Percentiles rank a stretch among this genome's conserved stretches.
phyloP scores from a whole-genome alignment of 2,329 filamentous ascomycete genomes.

The Akanthomyces lecanii region DNA sequence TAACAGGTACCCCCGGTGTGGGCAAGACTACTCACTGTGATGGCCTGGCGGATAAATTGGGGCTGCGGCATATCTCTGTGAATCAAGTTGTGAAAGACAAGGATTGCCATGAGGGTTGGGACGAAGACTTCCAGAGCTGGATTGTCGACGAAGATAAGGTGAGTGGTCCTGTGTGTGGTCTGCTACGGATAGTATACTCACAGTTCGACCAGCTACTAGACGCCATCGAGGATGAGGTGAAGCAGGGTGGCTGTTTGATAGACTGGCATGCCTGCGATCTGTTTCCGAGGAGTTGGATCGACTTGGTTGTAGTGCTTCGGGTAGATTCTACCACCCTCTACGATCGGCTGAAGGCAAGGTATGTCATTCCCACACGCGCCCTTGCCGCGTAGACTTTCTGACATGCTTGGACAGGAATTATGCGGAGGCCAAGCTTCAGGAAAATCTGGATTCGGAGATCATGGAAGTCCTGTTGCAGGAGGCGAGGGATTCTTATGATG shows the following conservation, averaged over 20 bases:
- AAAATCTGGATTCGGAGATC: conserved; percentile 95
- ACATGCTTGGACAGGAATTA: conserved; percentile 58
- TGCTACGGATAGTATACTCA: not conserved
- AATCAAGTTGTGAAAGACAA: conserved; percentile 90
- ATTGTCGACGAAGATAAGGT: conserved; percentile 97
- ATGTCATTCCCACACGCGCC: conserved; percentile 21
- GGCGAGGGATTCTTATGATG: conserved; percentile 79
- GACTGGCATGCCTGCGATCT: conserved; percentile 98
- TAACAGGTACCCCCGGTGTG: conserved; percentile 92
- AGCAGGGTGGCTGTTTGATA: conserved; percentile 78
- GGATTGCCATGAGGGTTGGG: conserved; percentile 81
- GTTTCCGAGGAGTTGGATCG: conserved; percentile 90
- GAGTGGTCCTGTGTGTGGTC: conserved; percentile 20
- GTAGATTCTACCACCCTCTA: conserved; percentile 77
- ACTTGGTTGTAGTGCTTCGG: conserved; percentile 86
- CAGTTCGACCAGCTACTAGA: conserved; percentile 64
- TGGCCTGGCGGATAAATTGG: conserved; percentile 68
- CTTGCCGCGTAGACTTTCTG: not conserved
- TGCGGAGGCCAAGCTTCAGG: conserved; percentile 80
- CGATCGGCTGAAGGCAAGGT: conserved; percentile 75
- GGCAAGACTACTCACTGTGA: conserved; percentile 95
- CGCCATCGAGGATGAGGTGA: conserved; percentile 76
- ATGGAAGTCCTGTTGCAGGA: conserved; percentile 93
- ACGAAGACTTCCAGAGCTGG: conserved; percentile 80
- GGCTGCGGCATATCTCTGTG: conserved; percentile 77